Evolutionary conservation across 2,329 filamentous ascomycete species (phyloP), one percentile per base, ranked within the genome.

Genomic region (Aspergillus candidus): DNA sequence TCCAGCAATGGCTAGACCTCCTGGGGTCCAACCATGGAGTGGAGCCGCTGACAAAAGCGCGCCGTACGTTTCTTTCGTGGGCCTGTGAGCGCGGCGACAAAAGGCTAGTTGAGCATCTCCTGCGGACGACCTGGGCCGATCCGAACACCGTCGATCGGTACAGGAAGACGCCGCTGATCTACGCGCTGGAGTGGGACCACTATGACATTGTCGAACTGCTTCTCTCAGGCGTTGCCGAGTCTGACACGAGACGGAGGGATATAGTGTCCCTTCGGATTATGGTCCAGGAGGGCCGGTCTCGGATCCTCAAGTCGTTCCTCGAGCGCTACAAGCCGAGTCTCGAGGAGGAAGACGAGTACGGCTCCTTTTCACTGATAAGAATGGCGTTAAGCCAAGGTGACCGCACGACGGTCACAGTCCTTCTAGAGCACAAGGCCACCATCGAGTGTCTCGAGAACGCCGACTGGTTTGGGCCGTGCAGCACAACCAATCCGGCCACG

Each of bases 311-410:
- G 18, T 39, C 47, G 3, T 51, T 51, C 33, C 38, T 51, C 5
- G 49, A 51, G 13, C 40, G 49, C 22, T 51, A 44, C 35, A 44
- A 47, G 22, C 38, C 43, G 2, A 34, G 32, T 13, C 38, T 51
- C 6, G 34, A 45, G 29, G 14, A 38, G 8, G 49, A 51, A 11
- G 49, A 51, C 14, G 40, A 42, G 6, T 49, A 38, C 18, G 49
- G 43, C 15, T 34, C 49, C 2, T 37, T 49, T 10, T 40, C 49
- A 6, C 17, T 51, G 18, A 44, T 51, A 47, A 37, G 46, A 11
- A 44, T 49, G 35, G 49, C 49, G 2, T 40, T 51, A 2, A 46
- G 55, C 35, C 47, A 55, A 45, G 41, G 50, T 34, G 47, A 56
- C 37, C 30, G 52, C 37, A 11, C 48, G 14, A 42, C 47, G 4